Evolutionary conservation across 2,329 filamentous ascomycete genomes (phyloP).

Genomic region (Phialemoniopsis sp.): DNA sequence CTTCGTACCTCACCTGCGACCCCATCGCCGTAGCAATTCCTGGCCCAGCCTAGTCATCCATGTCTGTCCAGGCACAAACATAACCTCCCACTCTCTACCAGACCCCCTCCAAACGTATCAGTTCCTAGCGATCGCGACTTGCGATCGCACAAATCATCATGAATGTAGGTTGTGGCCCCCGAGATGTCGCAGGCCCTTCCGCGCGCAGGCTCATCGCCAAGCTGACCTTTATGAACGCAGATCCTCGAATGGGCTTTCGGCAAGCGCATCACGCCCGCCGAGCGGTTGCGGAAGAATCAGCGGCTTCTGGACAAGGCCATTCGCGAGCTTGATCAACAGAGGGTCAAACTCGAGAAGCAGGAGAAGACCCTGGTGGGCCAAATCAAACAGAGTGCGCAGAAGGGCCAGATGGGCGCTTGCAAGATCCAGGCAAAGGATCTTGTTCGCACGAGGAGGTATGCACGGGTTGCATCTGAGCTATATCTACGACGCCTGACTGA

Average conservation of each 20-base stretch:
- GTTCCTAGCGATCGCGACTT: too few relatives aligned
- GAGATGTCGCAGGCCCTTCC: conserved; percentile 4
- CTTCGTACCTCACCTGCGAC: too few relatives aligned
- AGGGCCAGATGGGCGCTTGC: conserved; percentile 95
- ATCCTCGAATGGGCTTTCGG: conserved; percentile 99
- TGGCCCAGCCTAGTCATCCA: too few relatives aligned
- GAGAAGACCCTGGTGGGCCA: conserved; percentile 95
- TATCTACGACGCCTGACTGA: conserved; percentile 1
- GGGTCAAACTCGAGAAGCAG: conserved; percentile 95
- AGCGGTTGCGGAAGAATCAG: conserved; percentile 90
- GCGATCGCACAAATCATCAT: conserved; percentile 29
- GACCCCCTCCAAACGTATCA: too few relatives aligned
- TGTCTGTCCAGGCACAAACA: neutral
- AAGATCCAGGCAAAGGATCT: conserved; percentile 98
- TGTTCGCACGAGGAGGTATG: conserved; percentile 78
- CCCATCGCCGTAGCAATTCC: conserved; percentile 4
- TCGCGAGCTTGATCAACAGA: conserved; percentile 89
- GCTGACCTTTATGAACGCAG: conserved; percentile 40
- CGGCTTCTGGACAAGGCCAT: conserved; percentile 96
- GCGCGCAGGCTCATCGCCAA: conserved; percentile 3
- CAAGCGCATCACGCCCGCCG: conserved; percentile 96
- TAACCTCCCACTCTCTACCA: neutral
- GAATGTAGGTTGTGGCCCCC: conserved; percentile 48
- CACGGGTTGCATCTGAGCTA: neutral
- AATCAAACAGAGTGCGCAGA: conserved; percentile 98